Conservation (phyloP, 1,284 basidiomycete species). For the Irpex sp. region DNA sequence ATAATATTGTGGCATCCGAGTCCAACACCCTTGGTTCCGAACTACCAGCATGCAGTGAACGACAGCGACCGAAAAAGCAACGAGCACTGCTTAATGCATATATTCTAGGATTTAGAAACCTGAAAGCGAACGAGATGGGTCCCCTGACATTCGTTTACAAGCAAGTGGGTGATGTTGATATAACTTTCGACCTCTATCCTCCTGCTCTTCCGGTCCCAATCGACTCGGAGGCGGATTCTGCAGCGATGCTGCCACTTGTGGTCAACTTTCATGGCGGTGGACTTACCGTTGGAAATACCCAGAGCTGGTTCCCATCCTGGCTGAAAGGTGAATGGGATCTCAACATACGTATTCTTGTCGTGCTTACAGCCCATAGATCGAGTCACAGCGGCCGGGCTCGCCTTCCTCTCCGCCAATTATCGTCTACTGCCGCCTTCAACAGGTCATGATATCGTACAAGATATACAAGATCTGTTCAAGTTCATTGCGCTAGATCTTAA, state of each 20-base stretch:
- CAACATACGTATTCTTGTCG: background rate
- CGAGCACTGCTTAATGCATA: background rate
- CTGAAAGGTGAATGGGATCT: conserved; percentile 38
- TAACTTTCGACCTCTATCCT: conserved; percentile 22
- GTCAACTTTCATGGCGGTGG: conserved; percentile 67
- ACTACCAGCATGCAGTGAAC: too few species aligned
- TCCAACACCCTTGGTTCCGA: too few species aligned
- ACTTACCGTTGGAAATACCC: conserved; percentile 51
- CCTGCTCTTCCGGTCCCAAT: conserved; percentile 3
- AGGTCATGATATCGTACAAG: conserved; percentile 52
- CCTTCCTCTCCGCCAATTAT: conserved; percentile 61
- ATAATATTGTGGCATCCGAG: too few species aligned
- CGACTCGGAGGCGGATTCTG: background rate
- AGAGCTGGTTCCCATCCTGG: conserved; percentile 62
- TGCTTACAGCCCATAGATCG: conserved; percentile 33
- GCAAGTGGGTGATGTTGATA: conserved; percentile 4
- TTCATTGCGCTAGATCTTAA: conserved; percentile 38
- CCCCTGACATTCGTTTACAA: conserved; percentile 19
- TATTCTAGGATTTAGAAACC: background rate
- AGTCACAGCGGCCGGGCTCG: conserved; percentile 39
- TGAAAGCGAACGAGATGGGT: background rate
- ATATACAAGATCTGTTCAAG: conserved; percentile 49
- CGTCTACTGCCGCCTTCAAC: conserved; percentile 54
- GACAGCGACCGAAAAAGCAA: too few species aligned
- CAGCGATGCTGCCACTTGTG: conserved; percentile 37